A percentile compares a stretch with the other conserved stretches of the same genome.
Evolutionary conservation across 352 stramenopile species (phyloP).

Genomic region (Phytophthora idaei): DNA sequence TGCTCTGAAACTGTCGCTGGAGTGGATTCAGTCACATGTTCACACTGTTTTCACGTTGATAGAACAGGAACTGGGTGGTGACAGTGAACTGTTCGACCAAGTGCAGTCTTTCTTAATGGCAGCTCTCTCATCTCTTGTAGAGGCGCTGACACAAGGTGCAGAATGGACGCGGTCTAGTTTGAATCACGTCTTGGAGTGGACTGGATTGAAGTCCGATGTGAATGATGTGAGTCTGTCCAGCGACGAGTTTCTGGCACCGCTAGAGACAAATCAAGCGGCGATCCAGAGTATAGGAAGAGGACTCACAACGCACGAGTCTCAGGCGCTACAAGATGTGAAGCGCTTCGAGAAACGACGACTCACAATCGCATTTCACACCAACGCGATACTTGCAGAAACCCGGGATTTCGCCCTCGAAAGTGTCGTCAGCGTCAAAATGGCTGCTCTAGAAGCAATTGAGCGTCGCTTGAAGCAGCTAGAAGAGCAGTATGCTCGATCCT

Average conservation of each 20-base stretch:
- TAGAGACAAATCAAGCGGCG: conserved; percentile 13
- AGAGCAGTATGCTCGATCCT: conserved; percentile 35
- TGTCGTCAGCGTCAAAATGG: conserved; percentile 43
- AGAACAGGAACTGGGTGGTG: not conserved
- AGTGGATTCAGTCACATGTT: conserved; percentile 16
- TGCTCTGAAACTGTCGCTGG: conserved; percentile 9
- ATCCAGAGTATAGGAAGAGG: conserved; percentile 28
- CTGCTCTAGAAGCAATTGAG: conserved; percentile 47
- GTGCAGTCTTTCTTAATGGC: not conserved
- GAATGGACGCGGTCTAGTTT: conserved; percentile 9
- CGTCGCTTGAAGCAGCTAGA: conserved; percentile 40
- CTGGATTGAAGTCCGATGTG: conserved; percentile 12
- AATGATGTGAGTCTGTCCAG: conserved; percentile 21
- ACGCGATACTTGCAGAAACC: conserved; percentile 55
- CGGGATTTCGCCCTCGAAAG: conserved; percentile 41
- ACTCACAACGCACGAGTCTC: conserved; percentile 46
- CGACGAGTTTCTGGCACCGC: conserved; percentile 17
- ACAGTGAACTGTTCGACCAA: conserved; percentile 8
- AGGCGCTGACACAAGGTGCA: conserved; percentile 5
- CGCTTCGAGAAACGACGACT: conserved; percentile 52
- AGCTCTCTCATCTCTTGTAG: conserved; percentile 9
- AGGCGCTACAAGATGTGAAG: conserved; percentile 48
- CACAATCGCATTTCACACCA: conserved; percentile 32
- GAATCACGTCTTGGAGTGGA: conserved; percentile 20
- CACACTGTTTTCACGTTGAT: conserved; percentile 11